Percentiles rank a stretch among this genome's conserved stretches.
Conservation (phyloP, 1,139 yeast genomes). For the Kluyveromyces marxianus region DNA sequence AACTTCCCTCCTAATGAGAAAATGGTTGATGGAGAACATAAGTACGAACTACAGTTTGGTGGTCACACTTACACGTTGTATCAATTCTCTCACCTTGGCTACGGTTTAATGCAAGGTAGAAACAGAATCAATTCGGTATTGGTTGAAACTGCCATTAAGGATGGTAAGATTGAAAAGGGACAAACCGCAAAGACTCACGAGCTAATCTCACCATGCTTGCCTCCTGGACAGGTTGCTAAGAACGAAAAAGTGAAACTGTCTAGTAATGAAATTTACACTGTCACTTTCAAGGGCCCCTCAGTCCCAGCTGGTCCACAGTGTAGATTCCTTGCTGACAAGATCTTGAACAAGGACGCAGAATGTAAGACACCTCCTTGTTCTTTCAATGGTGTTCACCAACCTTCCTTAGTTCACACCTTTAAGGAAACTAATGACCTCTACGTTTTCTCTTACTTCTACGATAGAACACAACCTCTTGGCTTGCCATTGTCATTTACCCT, state of each 20-base stretch:
- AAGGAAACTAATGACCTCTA: slow-evolving; percentile 64
- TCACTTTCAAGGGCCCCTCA: slow-evolving; percentile 68
- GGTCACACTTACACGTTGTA: slow-evolving; percentile 74
- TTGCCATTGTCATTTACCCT: slow-evolving; percentile 87
- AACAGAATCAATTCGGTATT: slow-evolving; percentile 64
- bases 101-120: slow-evolving; percentile 92
- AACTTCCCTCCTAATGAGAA: slow-evolving; percentile 47
- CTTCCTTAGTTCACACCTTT: slow-evolving; percentile 74
- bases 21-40: slow-evolving; percentile 84
- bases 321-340: slow-evolving; percentile 71
- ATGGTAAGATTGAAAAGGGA: slow-evolving; percentile 33
- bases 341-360: slow-evolving; percentile 72
- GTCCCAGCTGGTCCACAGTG: slow-evolving; percentile 66
- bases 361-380: slow-evolving; percentile 82
- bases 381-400: slow-evolving; percentile 95
- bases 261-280: slow-evolving; percentile 45
- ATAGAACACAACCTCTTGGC: slow-evolving; percentile 86
- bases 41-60: slow-evolving; percentile 73
- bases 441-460: slow-evolving; percentile 90
- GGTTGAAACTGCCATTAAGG: slow-evolving; percentile 42
- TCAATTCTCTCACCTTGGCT: slow-evolving; percentile 92
- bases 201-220: slow-evolving; percentile 73
- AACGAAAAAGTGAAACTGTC: slow-evolving; percentile 52
- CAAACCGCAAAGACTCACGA: slow-evolving; percentile 39
- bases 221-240: slow-evolving; percentile 57